phyloP scores from a whole-genome alignment of 2,329 filamentous ascomycete species.

The Arthroderma sp. region DNA sequence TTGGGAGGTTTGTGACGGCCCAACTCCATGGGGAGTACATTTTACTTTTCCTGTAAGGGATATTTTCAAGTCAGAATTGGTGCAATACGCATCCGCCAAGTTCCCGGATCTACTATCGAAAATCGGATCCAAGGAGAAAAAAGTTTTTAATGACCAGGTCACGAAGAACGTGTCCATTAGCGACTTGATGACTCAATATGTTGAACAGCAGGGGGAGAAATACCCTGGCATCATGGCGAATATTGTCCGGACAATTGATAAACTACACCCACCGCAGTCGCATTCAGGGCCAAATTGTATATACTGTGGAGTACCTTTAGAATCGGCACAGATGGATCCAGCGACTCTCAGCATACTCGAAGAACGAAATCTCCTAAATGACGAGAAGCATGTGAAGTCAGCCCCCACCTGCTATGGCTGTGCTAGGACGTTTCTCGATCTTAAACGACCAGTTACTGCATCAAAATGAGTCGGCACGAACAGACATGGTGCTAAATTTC shows the following conservation, averaged over 20 bases:
- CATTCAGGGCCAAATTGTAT: slow-evolving; percentile 40
- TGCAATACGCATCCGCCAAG: slow-evolving; percentile 49
- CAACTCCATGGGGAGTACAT: slow-evolving; percentile 43
- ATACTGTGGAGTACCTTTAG: slow-evolving; percentile 57
- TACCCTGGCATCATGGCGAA: slow-evolving; percentile 91
- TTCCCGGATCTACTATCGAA: slow-evolving; percentile 39
- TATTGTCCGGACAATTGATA: slow-evolving; percentile 82
- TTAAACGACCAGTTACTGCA: neutral
- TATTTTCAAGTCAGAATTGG: slow-evolving; percentile 67
- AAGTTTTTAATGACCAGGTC: slow-evolving; percentile 25
- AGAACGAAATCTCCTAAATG: neutral
- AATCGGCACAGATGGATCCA: slow-evolving; percentile 44
- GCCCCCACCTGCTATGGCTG: slow-evolving; percentile 32
- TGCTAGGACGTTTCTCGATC: slow-evolving; percentile 20
- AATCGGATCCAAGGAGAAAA: slow-evolving; percentile 33
- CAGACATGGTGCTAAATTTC: neutral
- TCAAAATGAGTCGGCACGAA: neutral
- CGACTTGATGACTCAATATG: slow-evolving; percentile 79
- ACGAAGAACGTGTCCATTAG: slow-evolving; percentile 67
- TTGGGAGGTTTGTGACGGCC: slow-evolving; percentile 68
- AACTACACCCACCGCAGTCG: slow-evolving; percentile 45
- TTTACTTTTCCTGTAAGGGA: slow-evolving; percentile 78
- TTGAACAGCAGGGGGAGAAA: slow-evolving; percentile 68
- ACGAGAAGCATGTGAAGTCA: slow-evolving; percentile 36
- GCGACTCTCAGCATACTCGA: slow-evolving; percentile 41